Evolutionary conservation across 352 stramenopile genomes (phyloP).

Genomic region (Globisporangium paroecandrum): DNA sequence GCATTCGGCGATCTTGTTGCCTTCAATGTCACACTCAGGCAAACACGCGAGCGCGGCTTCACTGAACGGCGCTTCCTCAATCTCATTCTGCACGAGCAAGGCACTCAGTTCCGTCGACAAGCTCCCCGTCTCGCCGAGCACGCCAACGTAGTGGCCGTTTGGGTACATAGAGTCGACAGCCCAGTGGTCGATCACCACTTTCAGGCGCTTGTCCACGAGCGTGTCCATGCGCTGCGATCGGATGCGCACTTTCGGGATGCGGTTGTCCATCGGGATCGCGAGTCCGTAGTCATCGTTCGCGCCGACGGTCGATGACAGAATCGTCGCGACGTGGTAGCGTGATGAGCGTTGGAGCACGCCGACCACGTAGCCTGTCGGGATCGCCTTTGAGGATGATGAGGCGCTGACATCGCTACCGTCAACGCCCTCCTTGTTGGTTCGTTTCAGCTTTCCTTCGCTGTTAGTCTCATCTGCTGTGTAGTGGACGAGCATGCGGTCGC

Average conservation of each 20-base stretch:
- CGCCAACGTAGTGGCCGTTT: slow-evolving; percentile 73
- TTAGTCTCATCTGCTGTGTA: slow-evolving; percentile 55
- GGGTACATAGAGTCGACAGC: slow-evolving; percentile 73
- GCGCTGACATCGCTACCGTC: not conserved
- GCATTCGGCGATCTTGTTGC: slow-evolving; percentile 58
- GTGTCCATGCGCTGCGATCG: slow-evolving; percentile 73
- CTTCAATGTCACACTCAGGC: slow-evolving; percentile 69
- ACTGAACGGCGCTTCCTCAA: slow-evolving; percentile 83
- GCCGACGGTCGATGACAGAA: slow-evolving; percentile 60
- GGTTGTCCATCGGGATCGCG: slow-evolving; percentile 79
- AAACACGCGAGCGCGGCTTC: slow-evolving; percentile 82
- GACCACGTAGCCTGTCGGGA: slow-evolving; percentile 82
- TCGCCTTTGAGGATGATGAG: slow-evolving; percentile 14
- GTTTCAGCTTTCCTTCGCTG: slow-evolving; percentile 6
- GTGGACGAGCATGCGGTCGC: slow-evolving; percentile 65
- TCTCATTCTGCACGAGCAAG: slow-evolving; percentile 79
- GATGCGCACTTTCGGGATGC: slow-evolving; percentile 76
- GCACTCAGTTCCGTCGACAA: slow-evolving; percentile 80
- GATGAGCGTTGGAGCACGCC: slow-evolving; percentile 77
- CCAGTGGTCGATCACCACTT: slow-evolving; percentile 82
- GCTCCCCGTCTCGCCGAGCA: slow-evolving; percentile 56
- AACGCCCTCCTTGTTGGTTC: slow-evolving; percentile 17
- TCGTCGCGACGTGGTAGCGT: slow-evolving; percentile 66
- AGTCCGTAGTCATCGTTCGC: slow-evolving; percentile 65
- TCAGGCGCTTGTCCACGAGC: slow-evolving; percentile 77